These are phyloP conservation scores for Brasenia schreberi DNA, from an alignment of 164 flowering plant species.

Conservation along the genomic window DNA sequence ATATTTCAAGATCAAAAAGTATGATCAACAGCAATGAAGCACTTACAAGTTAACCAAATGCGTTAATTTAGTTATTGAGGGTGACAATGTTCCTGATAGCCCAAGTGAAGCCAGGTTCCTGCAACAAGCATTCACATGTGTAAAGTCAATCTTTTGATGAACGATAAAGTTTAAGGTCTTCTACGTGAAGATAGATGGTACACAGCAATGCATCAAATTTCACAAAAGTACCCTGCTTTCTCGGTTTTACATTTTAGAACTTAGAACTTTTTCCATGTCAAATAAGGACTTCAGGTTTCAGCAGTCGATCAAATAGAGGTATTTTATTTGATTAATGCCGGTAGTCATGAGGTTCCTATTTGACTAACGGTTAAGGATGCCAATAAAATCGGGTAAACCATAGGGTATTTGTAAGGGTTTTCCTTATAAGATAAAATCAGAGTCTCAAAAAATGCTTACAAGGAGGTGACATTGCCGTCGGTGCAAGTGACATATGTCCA, in stretches of 20 bases:
- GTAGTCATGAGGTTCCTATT: too few relatives aligned
- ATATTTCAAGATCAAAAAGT: not conserved
- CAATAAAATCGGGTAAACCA: not conserved
- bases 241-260: too few relatives aligned
- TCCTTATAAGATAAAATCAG: too few relatives aligned
- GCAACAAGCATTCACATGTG: slow-evolving; percentile 11
- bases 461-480: slow-evolving; percentile 48
- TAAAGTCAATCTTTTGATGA: not conserved
- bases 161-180: not conserved
- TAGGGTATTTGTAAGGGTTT: not conserved
- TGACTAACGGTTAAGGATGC: not conserved
- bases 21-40: not conserved
- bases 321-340: too few relatives aligned
- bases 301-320: too few relatives aligned
- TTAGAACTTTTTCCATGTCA: too few relatives aligned
- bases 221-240: too few relatives aligned
- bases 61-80: slow-evolving; percentile 56
- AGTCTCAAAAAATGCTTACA: slow-evolving; percentile 37
- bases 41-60: slow-evolving; percentile 67
- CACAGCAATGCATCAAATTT: not conserved
- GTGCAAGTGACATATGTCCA: slow-evolving; percentile 82
- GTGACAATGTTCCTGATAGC: slow-evolving; percentile 68
- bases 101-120: slow-evolving; percentile 75
- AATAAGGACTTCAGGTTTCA: too few relatives aligned
- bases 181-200: not conserved